Evolutionary conservation across 2,329 filamentous ascomycete genomes (phyloP).

Genomic region (Coniochaeta ligniaria): DNA sequence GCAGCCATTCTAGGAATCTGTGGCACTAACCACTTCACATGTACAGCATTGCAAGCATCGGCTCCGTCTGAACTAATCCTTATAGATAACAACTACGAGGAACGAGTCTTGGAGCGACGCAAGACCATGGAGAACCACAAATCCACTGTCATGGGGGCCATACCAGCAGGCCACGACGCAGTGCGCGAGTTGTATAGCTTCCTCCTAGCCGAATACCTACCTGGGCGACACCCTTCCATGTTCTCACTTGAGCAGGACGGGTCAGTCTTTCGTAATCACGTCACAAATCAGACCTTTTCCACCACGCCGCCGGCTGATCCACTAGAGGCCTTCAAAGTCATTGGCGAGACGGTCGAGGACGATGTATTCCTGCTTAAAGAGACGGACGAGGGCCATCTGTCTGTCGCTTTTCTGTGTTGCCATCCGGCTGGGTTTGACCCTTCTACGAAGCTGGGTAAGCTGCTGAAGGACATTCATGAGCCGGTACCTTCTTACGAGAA

Average conservation of each 20-base stretch:
- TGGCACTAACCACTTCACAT: not conserved
- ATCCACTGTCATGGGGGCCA: slow-evolving; percentile 32
- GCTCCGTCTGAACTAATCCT: slow-evolving; percentile 42
- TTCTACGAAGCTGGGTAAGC: slow-evolving; percentile 38
- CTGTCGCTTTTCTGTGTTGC: slow-evolving; percentile 43
- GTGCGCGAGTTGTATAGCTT: slow-evolving; percentile 42
- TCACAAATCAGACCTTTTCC: slow-evolving; percentile 25
- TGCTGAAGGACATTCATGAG: slow-evolving; percentile 40
- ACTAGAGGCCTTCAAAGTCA: slow-evolving; percentile 25
- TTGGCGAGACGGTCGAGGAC: slow-evolving; percentile 47
- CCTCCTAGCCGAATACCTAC: slow-evolving; percentile 39
- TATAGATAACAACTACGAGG: slow-evolving; percentile 42
- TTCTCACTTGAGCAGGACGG: slow-evolving; percentile 27
- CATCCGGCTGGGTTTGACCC: slow-evolving; percentile 47
- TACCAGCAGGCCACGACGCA: slow-evolving; percentile 29
- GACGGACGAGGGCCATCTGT: slow-evolving; percentile 31
- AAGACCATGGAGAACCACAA: slow-evolving; percentile 29
- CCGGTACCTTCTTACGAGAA: slow-evolving; percentile 48
- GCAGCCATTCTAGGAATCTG: not conserved
- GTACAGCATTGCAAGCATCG: slow-evolving; percentile 32
- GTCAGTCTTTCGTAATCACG: slow-evolving; percentile 29
- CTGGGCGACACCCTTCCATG: slow-evolving; percentile 38
- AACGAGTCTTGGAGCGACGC: slow-evolving; percentile 32
- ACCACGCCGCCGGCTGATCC: slow-evolving; percentile 19
- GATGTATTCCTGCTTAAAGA: slow-evolving; percentile 44